These are phyloP conservation scores for Exutisphaerella laricina DNA, from an alignment of 2,329 filamentous ascomycete species.

Conservation along the genomic window DNA sequence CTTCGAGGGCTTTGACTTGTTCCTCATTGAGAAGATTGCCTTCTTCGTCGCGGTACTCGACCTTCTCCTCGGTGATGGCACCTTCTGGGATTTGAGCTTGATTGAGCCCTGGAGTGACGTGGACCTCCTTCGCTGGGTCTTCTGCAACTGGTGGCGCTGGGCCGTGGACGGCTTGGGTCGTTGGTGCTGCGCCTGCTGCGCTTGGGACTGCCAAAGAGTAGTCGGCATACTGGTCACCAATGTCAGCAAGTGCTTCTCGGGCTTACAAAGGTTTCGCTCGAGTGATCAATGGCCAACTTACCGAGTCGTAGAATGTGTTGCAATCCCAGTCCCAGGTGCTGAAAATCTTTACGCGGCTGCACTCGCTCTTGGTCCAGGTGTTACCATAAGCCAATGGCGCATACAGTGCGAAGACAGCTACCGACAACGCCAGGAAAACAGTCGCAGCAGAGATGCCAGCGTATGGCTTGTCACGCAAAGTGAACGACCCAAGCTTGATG, in stretches of 20 bases:
- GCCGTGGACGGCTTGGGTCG: conserved; percentile 26
- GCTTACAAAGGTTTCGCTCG: not conserved
- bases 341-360: conserved; percentile 81
- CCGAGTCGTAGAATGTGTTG: conserved; percentile 80
- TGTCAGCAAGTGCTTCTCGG: conserved; percentile 4
- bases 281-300: conserved; percentile 52
- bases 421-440: conserved; percentile 66
- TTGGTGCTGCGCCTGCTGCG: conserved; percentile 22
- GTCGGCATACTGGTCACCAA: conserved; percentile 28
- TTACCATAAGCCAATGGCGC: conserved; percentile 90
- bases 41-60: conserved; percentile 93
- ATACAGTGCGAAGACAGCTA: conserved; percentile 76
- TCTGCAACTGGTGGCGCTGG: conserved; percentile 34
- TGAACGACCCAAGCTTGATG: conserved; percentile 46
- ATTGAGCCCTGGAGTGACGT: conserved; percentile 33
- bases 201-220: conserved; percentile 27
- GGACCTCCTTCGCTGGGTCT: conserved; percentile 33
- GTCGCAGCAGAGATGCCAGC: conserved; percentile 71
- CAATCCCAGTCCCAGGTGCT: conserved; percentile 96
- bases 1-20: conserved; percentile 76
- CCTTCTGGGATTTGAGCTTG: conserved; percentile 26
- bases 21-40: conserved; percentile 82
- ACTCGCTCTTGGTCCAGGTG: conserved; percentile 84
- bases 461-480: conserved; percentile 60
- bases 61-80: conserved; percentile 62